These are phyloP conservation scores for Acacia melanoxylon DNA, from an alignment of 306 rosid species.

Conservation along the genomic window DNA sequence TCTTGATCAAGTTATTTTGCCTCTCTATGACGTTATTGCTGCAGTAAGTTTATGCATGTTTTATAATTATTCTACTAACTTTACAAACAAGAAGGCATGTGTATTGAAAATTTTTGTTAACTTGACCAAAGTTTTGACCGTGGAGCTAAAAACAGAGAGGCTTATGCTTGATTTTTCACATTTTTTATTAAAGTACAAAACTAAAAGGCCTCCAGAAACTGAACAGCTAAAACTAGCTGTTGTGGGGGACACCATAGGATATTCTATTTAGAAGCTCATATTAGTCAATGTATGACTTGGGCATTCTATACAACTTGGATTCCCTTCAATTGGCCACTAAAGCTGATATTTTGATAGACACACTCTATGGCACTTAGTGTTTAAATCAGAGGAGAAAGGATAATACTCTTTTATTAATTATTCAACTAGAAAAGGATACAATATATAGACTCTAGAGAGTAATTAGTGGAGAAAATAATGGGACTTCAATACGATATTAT, in stretches of 20 bases:
- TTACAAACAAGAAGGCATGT: neutral
- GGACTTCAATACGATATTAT: too few relatives aligned
- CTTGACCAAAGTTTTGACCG: conserved; percentile 1
- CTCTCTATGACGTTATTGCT: conserved; percentile 71
- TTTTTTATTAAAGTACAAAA: neutral
- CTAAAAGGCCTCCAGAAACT: neutral
- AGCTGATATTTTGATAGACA: neutral
- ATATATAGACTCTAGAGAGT: too few relatives aligned
- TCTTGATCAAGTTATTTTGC: conserved; percentile 78
- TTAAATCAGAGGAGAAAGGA: too few relatives aligned
- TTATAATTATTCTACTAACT: neutral
- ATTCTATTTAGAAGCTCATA: neutral
- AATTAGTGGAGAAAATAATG: too few relatives aligned
- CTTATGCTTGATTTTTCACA: neutral
- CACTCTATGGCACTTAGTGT: neutral
- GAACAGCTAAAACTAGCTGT: neutral
- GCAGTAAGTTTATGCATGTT: conserved; percentile 60
- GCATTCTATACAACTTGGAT: neutral
- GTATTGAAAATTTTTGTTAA: neutral
- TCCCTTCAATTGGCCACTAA: neutral
- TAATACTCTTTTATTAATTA: too few relatives aligned
- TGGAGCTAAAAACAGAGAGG: neutral
- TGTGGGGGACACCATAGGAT: neutral
- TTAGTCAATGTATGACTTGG: neutral
- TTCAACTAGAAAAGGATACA: too few relatives aligned